These are phyloP conservation scores for Echinosophora koreensis DNA, from an alignment of 306 rosid genomes.

Conservation along the genomic window DNA sequence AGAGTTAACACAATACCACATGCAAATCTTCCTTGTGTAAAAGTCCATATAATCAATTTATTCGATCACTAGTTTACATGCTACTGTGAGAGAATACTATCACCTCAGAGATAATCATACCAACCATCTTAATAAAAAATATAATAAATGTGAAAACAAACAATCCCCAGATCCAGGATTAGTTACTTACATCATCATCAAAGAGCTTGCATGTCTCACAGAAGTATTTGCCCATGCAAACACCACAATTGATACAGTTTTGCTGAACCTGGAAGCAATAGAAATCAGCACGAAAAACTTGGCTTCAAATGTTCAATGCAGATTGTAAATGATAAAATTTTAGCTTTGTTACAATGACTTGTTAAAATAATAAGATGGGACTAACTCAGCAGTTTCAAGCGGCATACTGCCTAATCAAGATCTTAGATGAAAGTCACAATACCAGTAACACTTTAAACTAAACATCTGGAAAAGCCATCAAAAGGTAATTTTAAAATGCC, in stretches of 20 bases:
- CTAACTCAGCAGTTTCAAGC: not conserved
- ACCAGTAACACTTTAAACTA: not conserved
- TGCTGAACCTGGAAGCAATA: slow-evolving; percentile 70
- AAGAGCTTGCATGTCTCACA: slow-evolving; percentile 83
- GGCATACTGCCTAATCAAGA: not conserved
- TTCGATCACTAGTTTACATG: not conserved
- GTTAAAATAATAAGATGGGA: not conserved
- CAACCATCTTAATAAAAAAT: not conserved
- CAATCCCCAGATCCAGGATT: not conserved
- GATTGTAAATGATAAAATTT: not conserved
- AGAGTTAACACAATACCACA: not conserved
- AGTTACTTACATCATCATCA: slow-evolving; percentile 86
- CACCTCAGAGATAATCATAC: not conserved
- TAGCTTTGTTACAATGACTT: not conserved
- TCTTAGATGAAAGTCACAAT: not conserved
- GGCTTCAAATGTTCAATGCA: not conserved
- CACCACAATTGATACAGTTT: slow-evolving; percentile 84
- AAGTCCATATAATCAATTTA: not conserved
- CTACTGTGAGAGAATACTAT: not conserved
- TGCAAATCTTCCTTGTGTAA: not conserved
- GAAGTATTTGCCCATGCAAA: slow-evolving; percentile 90
- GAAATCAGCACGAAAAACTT: slow-evolving; percentile 16
- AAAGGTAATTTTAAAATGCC: slow-evolving; percentile 1
- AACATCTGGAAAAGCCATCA: not conserved
- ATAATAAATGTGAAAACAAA: no score